Conservation (phyloP, 2,329 filamentous ascomycete genomes). For the Lachnellula suecica region DNA sequence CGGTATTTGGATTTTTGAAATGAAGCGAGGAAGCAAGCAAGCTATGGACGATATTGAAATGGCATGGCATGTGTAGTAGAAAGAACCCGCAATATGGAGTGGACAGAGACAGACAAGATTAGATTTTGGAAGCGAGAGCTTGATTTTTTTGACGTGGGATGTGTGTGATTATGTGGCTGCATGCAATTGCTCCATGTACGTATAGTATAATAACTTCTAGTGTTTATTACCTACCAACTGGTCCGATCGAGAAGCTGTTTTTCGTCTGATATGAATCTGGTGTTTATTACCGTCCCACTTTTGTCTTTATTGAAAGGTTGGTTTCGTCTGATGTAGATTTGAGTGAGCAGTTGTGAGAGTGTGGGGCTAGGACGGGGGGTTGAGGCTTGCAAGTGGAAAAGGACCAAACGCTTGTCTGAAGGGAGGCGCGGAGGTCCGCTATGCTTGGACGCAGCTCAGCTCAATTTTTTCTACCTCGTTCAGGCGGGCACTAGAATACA, state of each 20-base stretch:
- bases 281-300: not conserved
- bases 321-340: too few relatives aligned
- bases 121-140: too few relatives aligned
- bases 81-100: not conserved
- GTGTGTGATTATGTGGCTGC: not conserved
- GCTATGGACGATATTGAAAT: not conserved
- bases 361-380: too few relatives aligned
- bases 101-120: too few relatives aligned
- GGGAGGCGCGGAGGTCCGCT: not conserved
- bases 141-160: not conserved
- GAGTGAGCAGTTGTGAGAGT: too few relatives aligned
- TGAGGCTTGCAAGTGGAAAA: not conserved
- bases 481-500: too few relatives aligned
- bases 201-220: conserved; percentile 22
- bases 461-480: too few relatives aligned
- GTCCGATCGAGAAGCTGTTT: conserved; percentile 5
- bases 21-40: not conserved
- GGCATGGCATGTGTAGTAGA: not conserved
- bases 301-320: not conserved
- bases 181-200: conserved; percentile 6
- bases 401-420: not conserved
- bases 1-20: not conserved
- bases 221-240: conserved; percentile 15
- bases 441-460: too few relatives aligned
- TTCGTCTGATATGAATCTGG: not conserved